These are phyloP conservation scores for Harringtonia aguacate DNA, from an alignment of 2,329 filamentous ascomycete genomes.

Conservation along the genomic window DNA sequence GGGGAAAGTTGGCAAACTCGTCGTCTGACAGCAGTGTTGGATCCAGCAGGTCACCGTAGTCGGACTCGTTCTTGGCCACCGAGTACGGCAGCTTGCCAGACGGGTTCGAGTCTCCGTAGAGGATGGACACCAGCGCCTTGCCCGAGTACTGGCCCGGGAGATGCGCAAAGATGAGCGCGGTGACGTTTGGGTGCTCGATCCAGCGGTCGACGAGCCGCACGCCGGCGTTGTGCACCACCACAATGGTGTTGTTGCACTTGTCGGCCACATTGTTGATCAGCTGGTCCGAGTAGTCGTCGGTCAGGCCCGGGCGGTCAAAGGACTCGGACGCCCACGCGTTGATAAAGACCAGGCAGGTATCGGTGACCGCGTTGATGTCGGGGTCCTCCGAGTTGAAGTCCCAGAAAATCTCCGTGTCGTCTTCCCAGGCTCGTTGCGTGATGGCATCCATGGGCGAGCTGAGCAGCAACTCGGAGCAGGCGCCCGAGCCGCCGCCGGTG, in stretches of 20 bases:
- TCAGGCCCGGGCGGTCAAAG: slow-evolving; percentile 48
- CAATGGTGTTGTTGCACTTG: slow-evolving; percentile 51
- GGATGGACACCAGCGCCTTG: slow-evolving; percentile 38
- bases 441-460: slow-evolving; percentile 46
- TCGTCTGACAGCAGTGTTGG: slow-evolving; percentile 33
- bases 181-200: slow-evolving; percentile 52
- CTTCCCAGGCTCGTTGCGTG: slow-evolving; percentile 36
- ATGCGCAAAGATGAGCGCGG: slow-evolving; percentile 51
- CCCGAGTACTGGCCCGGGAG: slow-evolving; percentile 54
- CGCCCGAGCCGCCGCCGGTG: slow-evolving; percentile 25
- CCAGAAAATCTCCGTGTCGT: slow-evolving; percentile 48
- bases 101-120: slow-evolving; percentile 46
- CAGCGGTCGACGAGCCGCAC: slow-evolving; percentile 48
- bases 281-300: slow-evolving; percentile 53
- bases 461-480: slow-evolving; percentile 26
- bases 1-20: slow-evolving; percentile 37
- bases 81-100: slow-evolving; percentile 52
- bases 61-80: slow-evolving; percentile 40
- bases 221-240: slow-evolving; percentile 54
- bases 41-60: slow-evolving; percentile 37
- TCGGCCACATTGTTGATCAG: slow-evolving; percentile 46
- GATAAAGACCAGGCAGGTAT: slow-evolving; percentile 58
- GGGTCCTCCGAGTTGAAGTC: slow-evolving; percentile 41
- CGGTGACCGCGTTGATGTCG: slow-evolving; percentile 33
- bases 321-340: slow-evolving; percentile 64